These are phyloP conservation scores for Coniferiporia sulphurascens DNA, from an alignment of 1,284 basidiomycete species.

Conservation along the genomic window DNA sequence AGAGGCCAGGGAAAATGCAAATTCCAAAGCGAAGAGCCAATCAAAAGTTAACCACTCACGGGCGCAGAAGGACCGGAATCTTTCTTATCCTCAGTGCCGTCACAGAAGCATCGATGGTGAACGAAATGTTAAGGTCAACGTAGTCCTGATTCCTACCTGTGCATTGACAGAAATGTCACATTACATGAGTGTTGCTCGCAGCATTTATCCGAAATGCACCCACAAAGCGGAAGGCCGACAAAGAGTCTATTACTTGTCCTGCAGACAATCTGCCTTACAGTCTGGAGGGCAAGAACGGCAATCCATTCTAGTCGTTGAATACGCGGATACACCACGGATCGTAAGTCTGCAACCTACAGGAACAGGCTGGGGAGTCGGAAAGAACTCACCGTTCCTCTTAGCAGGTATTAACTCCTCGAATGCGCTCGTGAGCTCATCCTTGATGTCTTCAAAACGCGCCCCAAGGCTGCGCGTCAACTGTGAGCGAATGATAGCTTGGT, in stretches of 20 bases:
- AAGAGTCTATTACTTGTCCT: conserved; percentile 37
- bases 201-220: conserved; percentile 7
- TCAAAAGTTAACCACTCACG: conserved; percentile 3
- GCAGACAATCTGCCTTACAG: conserved; percentile 36
- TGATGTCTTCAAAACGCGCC: conserved; percentile 22
- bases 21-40: conserved; percentile 17
- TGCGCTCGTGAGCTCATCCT: conserved; percentile 25
- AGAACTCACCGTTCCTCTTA: conserved; percentile 18
- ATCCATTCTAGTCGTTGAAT: conserved; percentile 32
- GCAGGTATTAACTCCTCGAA: conserved; percentile 23
- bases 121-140: conserved; percentile 32
- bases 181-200: too few relatives aligned
- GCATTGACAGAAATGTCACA: neutral
- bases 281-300: conserved; percentile 29
- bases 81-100: conserved; percentile 26
- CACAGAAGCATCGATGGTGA: conserved; percentile 29
- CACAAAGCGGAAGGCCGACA: conserved; percentile 38
- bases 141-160: conserved; percentile 40
- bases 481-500: conserved; percentile 23
- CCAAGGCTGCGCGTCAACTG: conserved; percentile 25
- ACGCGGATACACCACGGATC: neutral
- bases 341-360: too few relatives aligned
- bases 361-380: neutral
- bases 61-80: conserved; percentile 32
- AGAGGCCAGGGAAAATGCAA: conserved; percentile 26